Conservation (phyloP, 352 stramenopile genomes). For the Phytophthora pisi region DNA sequence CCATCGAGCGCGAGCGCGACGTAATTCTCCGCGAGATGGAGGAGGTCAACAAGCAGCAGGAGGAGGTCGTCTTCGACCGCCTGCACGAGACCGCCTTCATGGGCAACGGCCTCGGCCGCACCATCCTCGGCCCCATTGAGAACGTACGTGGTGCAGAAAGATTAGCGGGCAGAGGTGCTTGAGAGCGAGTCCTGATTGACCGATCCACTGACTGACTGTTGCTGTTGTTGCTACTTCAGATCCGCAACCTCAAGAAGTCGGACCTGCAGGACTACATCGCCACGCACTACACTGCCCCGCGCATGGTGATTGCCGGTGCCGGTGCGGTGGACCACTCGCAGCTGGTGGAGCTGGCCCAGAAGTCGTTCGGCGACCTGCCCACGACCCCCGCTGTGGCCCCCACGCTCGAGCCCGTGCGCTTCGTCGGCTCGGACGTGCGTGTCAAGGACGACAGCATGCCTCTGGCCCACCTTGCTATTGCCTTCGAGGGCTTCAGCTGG, state of each 20-base stretch:
- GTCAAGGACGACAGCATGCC: constrained; percentile 90
- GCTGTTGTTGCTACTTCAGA: constrained; percentile 45
- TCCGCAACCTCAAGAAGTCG: constrained; percentile 91
- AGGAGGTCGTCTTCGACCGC: constrained; percentile 99
- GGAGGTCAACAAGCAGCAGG: constrained; percentile 98
- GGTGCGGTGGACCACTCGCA: constrained; percentile 97
- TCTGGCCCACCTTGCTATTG: constrained; percentile 96
- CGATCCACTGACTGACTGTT: constrained; percentile 6
- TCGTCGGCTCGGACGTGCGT: constrained; percentile 91
- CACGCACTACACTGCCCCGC: constrained; percentile 99
- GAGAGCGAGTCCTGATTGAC: neutral
- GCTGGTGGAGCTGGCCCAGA: constrained; percentile 96
- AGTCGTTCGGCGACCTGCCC: constrained; percentile 96
- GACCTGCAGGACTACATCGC: constrained; percentile 98
- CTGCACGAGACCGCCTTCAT: constrained; percentile 99
- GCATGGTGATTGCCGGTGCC: constrained; percentile 98
- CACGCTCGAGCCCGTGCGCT: constrained; percentile 80
- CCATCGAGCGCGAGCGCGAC: constrained; percentile 97
- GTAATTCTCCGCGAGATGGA: constrained; percentile 99
- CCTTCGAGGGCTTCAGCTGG: constrained; percentile 98
- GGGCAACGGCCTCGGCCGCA: constrained; percentile 96
- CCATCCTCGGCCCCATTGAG: constrained; percentile 98
- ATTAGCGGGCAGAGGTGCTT: neutral
- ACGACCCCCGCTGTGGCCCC: constrained; percentile 71
- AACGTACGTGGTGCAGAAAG: constrained; percentile 90